A percentile compares a stretch with the other conserved stretches of the same genome.
Conservation (phyloP, 2,329 filamentous ascomycete genomes). For the Fusarium drepaniforme region DNA sequence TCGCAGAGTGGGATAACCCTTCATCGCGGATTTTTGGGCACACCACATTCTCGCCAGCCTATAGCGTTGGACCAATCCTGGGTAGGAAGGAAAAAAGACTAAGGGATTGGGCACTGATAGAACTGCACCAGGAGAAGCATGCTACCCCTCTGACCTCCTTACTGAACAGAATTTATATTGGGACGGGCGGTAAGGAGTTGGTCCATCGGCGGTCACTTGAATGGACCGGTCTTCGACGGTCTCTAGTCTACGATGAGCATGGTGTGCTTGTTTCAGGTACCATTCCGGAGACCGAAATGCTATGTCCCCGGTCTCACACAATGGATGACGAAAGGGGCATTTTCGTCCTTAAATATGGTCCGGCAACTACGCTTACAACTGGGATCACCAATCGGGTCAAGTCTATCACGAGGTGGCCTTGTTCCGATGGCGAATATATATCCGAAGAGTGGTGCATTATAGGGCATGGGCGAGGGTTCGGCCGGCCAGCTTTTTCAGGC, state of each 20-base stretch:
- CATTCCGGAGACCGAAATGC: background rate
- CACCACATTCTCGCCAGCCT: background rate
- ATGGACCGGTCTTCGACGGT: too few species aligned
- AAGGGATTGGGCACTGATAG: constrained; percentile 2
- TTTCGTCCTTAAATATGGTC: background rate
- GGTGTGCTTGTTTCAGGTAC: background rate
- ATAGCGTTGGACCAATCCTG: background rate
- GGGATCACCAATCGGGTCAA: background rate
- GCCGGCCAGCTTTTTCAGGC: background rate
- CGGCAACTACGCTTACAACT: background rate
- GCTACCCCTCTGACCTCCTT: background rate
- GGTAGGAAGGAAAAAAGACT: background rate
- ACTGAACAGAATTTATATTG: background rate
- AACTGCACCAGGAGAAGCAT: background rate
- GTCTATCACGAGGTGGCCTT: background rate
- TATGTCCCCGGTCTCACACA: background rate
- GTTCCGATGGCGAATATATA: background rate
- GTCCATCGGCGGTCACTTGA: too few species aligned
- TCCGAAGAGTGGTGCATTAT: constrained; percentile 24
- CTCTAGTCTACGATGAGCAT: background rate
- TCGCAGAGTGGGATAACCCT: background rate
- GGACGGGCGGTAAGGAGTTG: too few species aligned
- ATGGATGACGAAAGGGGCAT: background rate
- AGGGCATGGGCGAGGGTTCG: background rate
- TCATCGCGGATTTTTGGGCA: background rate